Base-by-base conservation (phyloP, 2,329 filamentous ascomycete genomes). In the Beauveria pseudobassiana region DNA sequence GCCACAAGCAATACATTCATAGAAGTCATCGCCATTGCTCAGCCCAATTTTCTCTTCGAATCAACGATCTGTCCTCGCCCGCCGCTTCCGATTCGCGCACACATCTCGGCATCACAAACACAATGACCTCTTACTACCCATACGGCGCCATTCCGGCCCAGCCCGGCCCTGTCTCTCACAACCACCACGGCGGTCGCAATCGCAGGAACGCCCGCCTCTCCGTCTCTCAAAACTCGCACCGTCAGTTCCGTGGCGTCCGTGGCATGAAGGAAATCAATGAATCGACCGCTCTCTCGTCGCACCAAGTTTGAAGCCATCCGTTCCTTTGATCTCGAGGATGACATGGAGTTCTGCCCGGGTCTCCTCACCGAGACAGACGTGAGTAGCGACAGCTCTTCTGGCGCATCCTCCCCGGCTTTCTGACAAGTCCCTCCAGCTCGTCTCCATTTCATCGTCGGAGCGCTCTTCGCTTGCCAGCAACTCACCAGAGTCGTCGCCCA, bases 251-350 rank as follows among this genome's bases (percentile, higher is more conserved):
- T 65, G 87, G 88, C 66, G 88, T 93, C 60, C 88, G 90, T 72
- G 90, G 87, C 70, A 91, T 93, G 77, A 93, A 96, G 76, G 92
- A 96, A 74, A 78, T 91, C 65, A 87, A 87, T 69, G 92, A 96
- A 75, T 82, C 88, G n/a, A 86, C 86, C 22, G 84, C 87, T 56
- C 80, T 96, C 63, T 83, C 84, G 64, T 86, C 89, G 93, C 68
- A 86, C 86, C 67, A 88, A 92, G 72, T 96, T 96, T 69, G 93
- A 98, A 78, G 90, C 91, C 66, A 91, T 90, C 63, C 87, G 92
- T 63, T 96, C 93, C 10, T 98, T 98, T 71, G 93, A 98, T 69
- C 83, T 98, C 65, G 93, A 97, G 71, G 93, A 98, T 73, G 93
- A 98, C 74, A 83, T 96, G 78, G 89, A 96, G 76, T 98, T 98